Percentiles rank a stretch among this genome's conserved stretches.
Conservation (phyloP, 306 rosid species). For the Carpinus viminea region DNA sequence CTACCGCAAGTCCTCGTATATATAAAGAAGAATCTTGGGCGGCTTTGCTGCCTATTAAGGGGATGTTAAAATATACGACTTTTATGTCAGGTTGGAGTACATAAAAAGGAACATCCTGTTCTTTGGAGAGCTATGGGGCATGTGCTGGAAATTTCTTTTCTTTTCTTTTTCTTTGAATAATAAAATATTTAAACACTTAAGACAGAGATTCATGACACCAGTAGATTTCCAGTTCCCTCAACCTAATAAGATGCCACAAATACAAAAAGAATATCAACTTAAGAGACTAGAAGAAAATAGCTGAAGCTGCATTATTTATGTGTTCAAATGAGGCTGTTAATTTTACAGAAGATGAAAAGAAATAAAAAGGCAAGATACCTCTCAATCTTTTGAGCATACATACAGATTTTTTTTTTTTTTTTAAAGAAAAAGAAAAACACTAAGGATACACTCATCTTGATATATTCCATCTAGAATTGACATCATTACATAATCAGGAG, state of each 20-base stretch:
- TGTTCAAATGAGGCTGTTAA: slow-evolving; percentile 43
- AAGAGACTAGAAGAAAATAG: slow-evolving; percentile 7
- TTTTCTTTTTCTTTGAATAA: too few species aligned
- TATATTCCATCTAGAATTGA: too few species aligned
- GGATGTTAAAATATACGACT: too few species aligned
- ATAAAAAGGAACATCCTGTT: too few species aligned
- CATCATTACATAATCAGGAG: too few species aligned
- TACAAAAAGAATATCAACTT: neutral
- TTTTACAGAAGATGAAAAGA: slow-evolving; percentile 45
- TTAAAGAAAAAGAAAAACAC: neutral
- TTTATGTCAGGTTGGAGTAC: too few species aligned
- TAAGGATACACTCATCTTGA: slow-evolving; percentile 23
- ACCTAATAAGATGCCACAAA: neutral
- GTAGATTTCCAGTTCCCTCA: neutral
- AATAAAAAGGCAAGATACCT: slow-evolving; percentile 33
- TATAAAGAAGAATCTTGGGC: too few species aligned
- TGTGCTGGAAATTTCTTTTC: too few species aligned
- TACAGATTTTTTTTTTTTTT: slow-evolving; percentile 26
- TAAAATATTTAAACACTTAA: too few species aligned
- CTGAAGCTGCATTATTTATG: slow-evolving; percentile 11
- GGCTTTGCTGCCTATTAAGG: too few species aligned
- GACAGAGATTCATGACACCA: neutral
- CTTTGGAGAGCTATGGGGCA: too few species aligned
- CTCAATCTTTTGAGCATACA: slow-evolving; percentile 44
- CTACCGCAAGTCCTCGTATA: too few species aligned